Evolutionary conservation across 805 yeast genomes (phyloP).

Genomic region (Kuraishia ogatae): DNA sequence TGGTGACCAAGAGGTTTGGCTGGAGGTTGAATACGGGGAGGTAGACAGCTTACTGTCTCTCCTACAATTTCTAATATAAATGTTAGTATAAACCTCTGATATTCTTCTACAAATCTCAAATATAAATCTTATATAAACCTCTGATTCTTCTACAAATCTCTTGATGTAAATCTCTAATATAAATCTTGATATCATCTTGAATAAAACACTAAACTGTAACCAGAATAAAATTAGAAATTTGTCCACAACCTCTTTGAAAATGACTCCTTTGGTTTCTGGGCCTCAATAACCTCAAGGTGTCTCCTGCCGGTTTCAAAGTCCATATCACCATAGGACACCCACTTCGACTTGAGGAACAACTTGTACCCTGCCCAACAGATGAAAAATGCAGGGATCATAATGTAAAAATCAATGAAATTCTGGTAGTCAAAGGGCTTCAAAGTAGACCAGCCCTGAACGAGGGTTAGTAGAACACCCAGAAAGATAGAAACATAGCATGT

Average conservation of each 20-base stretch:
- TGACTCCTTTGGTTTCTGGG: neutral
- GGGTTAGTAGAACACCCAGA: constrained; percentile 41
- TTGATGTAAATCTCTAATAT: too few species aligned
- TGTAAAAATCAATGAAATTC: constrained; percentile 50
- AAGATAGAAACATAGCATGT: constrained; percentile 39
- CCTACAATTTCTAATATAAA: too few species aligned
- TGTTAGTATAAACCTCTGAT: too few species aligned
- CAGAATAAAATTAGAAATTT: neutral
- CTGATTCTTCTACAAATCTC: too few species aligned
- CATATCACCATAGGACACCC: constrained; percentile 22
- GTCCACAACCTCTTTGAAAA: neutral
- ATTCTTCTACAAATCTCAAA: too few species aligned
- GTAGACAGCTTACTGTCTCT: too few species aligned
- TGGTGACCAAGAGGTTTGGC: constrained; percentile 25
- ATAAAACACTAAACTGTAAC: too few species aligned
- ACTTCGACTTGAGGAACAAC: constrained; percentile 11
- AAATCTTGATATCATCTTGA: too few species aligned
- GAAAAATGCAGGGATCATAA: constrained; percentile 50
- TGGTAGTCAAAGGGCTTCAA: constrained; percentile 54
- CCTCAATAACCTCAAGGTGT: neutral
- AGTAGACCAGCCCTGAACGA: constrained; percentile 61
- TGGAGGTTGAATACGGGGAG: constrained; percentile 24
- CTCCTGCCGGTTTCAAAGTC: neutral
- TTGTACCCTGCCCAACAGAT: constrained; percentile 23
- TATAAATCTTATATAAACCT: too few species aligned